Evolutionary conservation across 306 rosid genomes (phyloP).

Genomic region (Rubus parviflorus): DNA sequence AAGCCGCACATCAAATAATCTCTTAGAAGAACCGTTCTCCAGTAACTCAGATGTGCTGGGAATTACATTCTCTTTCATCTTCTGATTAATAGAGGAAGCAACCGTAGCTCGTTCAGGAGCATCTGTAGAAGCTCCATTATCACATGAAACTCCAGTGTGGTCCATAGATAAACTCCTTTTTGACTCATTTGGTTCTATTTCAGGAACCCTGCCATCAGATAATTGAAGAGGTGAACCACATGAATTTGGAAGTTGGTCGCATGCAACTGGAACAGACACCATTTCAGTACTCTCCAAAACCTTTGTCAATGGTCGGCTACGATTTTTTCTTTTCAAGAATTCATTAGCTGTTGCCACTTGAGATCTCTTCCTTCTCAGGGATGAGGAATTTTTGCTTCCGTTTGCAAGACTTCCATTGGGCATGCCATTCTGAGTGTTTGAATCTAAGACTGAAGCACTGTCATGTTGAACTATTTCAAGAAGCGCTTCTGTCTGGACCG

Average conservation of each 20-base stretch:
- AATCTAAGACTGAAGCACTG: constrained; percentile 53
- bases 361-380: constrained; percentile 75
- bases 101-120: constrained; percentile 48
- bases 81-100: constrained; percentile 38
- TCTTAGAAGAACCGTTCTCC: constrained; percentile 53
- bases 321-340: constrained; percentile 61
- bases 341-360: constrained; percentile 68
- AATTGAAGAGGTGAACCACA: constrained; percentile 44
- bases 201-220: constrained; percentile 54
- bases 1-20: constrained; percentile 59
- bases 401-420: constrained; percentile 59
- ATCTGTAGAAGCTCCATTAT: constrained; percentile 55
- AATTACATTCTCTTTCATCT: constrained; percentile 52
- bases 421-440: constrained; percentile 41
- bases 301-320: constrained; percentile 76
- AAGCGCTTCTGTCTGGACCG: constrained; percentile 48
- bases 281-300: constrained; percentile 88
- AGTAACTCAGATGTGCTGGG: constrained; percentile 41
- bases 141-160: constrained; percentile 47
- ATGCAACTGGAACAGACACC: constrained; percentile 71
- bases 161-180: constrained; percentile 50
- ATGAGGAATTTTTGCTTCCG: constrained; percentile 50
- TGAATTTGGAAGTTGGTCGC: constrained; percentile 65
- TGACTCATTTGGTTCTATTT: constrained; percentile 48
- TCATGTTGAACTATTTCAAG: constrained; percentile 60